Evolutionary conservation across 2,329 filamentous ascomycete species (phyloP), one percentile per base, ranked within the genome.

Genomic region (Exophiala phaeomuriformis): DNA sequence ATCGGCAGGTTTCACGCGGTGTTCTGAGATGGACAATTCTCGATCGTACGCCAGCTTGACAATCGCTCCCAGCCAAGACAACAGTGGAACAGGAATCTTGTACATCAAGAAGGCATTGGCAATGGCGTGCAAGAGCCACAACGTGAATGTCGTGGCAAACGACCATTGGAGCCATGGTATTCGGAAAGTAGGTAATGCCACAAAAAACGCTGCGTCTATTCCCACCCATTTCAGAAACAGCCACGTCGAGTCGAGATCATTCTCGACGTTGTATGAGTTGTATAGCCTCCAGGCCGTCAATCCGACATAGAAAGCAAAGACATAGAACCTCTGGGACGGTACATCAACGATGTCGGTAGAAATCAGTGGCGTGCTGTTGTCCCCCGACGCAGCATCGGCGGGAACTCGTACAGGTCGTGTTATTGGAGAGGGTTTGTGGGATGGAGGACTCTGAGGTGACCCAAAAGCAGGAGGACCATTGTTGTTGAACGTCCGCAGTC

Each of bases 121-220:
- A 1, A 86, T 66, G 2, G 85, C 78, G 68, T 96, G 90, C 2
- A 78, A 62, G 44, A 86, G 69, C 65, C 93, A 94, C 27, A 90
- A 72, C 32, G 80, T 74, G 40, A 86, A 79, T 50, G 88, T 85
- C 0, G 83, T 83, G 35, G 81, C 78, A 65, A 88, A 86, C 41
- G 88, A 88, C 75, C 91, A 88, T 74, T 97, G 90, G 54, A 98
- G 77, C 94, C 93, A 98, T 54, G 93, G 93, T 78, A 98, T 95
- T 68, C 88, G 83, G 64, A 98, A 71, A 61, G 86, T 81, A 12
- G 94, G 91, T 50, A 98, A 73, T 5, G 87, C 87, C 68, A 94
- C 95, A 59, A 97, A 76, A 68, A 90, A 96, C 28, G 85, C 71
- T 56, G 87, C 86, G 72, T 98, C 93, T 59, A 98, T 81, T 53